Evolutionary conservation across 2,329 filamentous ascomycete genomes (phyloP), one percentile per base, ranked within the genome.

Genomic region (Clarireedia homoeocarpa): DNA sequence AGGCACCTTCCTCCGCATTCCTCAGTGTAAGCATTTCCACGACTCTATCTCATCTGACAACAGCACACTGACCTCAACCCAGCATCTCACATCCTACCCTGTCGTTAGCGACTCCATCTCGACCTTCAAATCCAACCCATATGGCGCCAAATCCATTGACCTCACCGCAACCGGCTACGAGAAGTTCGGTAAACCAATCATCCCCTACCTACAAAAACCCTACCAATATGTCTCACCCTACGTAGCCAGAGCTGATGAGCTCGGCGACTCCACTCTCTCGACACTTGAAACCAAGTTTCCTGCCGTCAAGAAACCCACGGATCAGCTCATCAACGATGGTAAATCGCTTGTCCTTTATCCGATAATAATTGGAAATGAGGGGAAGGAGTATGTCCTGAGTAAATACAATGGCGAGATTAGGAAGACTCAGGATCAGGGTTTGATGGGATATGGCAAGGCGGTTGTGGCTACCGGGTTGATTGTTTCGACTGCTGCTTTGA

Each of bases 31-130:
- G 71, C 67, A 77, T 80, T 20, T 3, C 20, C 73, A 39, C 71
- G 58, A 27, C n/a, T 26, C 42, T 5, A 34, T 36, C 51, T 53
- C 30, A 48, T 46, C 26, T 23, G 10, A 39, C 20, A 38, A 17
- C n/a, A 45, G 23, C 36, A n/a, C 48, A 42, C 24, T 46, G 40
- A 56, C 56, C 49, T 47, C 38, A 38, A 20, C 15, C 42, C 65
- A 95, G 89, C 91, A 96, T 70, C 79, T 96, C 61, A 79, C 84
- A 65, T 86, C 85, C 63, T 96, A 95, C 74, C 92, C 92, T 42
- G 73, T 95, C 63, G 81, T 96, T 69, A 83, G 82, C 69, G 90
- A 95, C 72, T 77, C 84, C 67, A 83, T 96, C 72, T 76, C 82
- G 59, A 84, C 83, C 69, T 86, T 95, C 80, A 89, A 91, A 74